These are phyloP conservation scores for Aspergillus felis DNA, from an alignment of 2,329 filamentous ascomycete species.

Conservation along the genomic window DNA sequence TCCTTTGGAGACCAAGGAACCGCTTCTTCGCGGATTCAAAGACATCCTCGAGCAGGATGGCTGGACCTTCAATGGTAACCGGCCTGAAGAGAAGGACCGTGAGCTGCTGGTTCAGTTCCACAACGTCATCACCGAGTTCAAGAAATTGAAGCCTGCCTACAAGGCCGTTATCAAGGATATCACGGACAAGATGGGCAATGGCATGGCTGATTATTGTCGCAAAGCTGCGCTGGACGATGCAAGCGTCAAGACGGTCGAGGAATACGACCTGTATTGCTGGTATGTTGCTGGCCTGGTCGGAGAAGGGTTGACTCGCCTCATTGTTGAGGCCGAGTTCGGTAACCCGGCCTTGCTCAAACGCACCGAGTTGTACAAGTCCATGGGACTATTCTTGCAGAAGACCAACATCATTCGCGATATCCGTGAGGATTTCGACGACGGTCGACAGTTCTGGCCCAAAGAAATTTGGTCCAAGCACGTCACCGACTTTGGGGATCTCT, in stretches of 20 bases:
- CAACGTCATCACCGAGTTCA: conserved; percentile 78
- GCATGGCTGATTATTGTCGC: conserved; percentile 92
- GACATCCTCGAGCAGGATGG: conserved; percentile 74
- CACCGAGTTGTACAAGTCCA: conserved; percentile 80
- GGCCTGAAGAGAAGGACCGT: conserved; percentile 88
- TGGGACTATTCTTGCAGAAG: conserved; percentile 97
- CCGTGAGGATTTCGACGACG: conserved; percentile 82
- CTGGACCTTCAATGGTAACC: conserved; percentile 85
- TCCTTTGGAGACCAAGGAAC: conserved; percentile 74
- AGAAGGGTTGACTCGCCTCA: conserved; percentile 84
- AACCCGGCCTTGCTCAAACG: conserved; percentile 79
- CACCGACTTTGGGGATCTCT: conserved; percentile 81
- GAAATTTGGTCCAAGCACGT: conserved; percentile 98
- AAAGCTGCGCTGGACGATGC: conserved; percentile 77
- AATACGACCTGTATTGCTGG: conserved; percentile 96
- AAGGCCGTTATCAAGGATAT: conserved; percentile 87
- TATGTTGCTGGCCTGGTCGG: conserved; percentile 99
- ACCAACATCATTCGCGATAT: conserved; percentile 98
- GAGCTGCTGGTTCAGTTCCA: conserved; percentile 92
- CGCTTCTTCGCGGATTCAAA: conserved; percentile 78
- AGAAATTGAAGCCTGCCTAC: conserved; percentile 81
- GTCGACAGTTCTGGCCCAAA: conserved; percentile 87
- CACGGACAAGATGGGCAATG: conserved; percentile 90
- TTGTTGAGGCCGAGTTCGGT: conserved; percentile 80
- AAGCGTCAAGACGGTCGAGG: conserved; percentile 75